Conservation (phyloP, 1,284 basidiomycete genomes). For the Trichosporon sp. region DNA sequence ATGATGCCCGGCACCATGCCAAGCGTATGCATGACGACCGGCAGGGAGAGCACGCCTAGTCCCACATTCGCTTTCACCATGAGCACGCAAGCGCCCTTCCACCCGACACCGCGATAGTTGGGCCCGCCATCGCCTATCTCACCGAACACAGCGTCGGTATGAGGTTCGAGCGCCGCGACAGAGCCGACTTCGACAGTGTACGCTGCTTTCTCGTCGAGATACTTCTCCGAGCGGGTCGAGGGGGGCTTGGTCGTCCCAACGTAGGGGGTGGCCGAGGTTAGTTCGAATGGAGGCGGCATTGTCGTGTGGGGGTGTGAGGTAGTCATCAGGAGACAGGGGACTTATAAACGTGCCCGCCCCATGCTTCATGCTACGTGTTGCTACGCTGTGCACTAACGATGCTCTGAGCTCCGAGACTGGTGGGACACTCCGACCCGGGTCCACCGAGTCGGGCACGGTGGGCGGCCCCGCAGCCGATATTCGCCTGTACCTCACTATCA, state of each 20-base stretch:
- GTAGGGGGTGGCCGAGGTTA: background rate
- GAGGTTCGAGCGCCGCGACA: background rate
- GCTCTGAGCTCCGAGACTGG: too few species aligned
- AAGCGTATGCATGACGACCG: conserved; percentile 40
- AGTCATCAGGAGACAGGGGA: background rate
- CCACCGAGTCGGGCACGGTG: too few species aligned
- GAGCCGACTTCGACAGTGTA: background rate
- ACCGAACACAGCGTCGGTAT: background rate
- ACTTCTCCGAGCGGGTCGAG: background rate
- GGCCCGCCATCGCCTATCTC: background rate
- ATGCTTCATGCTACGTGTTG: too few species aligned
- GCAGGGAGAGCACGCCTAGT: conserved; percentile 47
- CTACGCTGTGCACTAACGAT: too few species aligned
- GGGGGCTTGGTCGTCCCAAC: background rate
- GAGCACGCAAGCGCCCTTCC: conserved; percentile 34
- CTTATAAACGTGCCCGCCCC: background rate
- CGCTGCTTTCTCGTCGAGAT: background rate
- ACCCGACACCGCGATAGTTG: conserved; percentile 21
- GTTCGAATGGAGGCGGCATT: background rate
- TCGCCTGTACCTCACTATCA: background rate
- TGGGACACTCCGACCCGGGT: background rate
- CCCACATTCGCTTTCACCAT: conserved; percentile 46
- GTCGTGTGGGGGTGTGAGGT: background rate
- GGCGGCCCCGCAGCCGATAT: background rate
- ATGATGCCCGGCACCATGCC: conserved; percentile 47